A percentile compares a stretch with the other conserved stretches of the same genome.
Evolutionary conservation across 1,284 basidiomycete species (phyloP).

Genomic region (Pseudomicrostroma phylloplanum): DNA sequence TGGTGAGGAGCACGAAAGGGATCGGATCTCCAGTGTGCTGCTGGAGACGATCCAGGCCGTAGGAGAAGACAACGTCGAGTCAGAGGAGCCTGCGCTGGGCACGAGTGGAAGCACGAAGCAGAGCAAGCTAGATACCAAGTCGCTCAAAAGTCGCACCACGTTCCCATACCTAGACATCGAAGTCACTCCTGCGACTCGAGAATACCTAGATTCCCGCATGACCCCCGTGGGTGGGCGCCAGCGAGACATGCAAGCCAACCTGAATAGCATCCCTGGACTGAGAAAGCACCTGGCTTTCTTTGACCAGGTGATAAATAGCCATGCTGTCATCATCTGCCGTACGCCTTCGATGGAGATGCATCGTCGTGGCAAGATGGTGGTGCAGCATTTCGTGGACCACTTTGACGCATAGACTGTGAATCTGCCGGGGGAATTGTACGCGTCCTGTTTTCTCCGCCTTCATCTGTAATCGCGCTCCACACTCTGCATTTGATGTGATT

Average conservation of each 20-base stretch:
- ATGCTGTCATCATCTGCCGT: slow-evolving; percentile 34
- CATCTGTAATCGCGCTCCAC: no score
- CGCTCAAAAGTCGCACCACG: slow-evolving; percentile 10
- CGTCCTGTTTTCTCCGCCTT: no score
- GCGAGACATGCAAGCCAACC: slow-evolving; percentile 16
- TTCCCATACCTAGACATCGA: background rate
- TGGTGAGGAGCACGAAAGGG: background rate
- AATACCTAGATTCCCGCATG: slow-evolving; percentile 2
- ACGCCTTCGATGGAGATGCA: slow-evolving; percentile 17
- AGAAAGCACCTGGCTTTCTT: slow-evolving; percentile 29
- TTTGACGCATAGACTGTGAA: slow-evolving; percentile 12
- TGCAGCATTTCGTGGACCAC: slow-evolving; percentile 17
- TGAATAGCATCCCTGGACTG: slow-evolving; percentile 26
- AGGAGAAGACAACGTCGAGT: slow-evolving; percentile 14
- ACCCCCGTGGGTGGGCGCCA: slow-evolving; percentile 18
- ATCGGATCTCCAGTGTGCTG: slow-evolving; percentile 1
- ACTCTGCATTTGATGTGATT: no score
- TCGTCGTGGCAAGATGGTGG: slow-evolving; percentile 9
- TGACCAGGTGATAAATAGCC: slow-evolving; percentile 26
- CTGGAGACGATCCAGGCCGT: slow-evolving; percentile 9
- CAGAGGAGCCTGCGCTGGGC: slow-evolving; percentile 9
- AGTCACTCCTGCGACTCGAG: background rate
- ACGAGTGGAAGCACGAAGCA: background rate
- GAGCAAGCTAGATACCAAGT: background rate
- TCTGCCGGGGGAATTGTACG: background rate